A percentile compares a stretch with the other conserved stretches of the same genome.
Conservation (phyloP, 495 filamentous ascomycete genomes). For the Hypoxylon crocopeplum region DNA sequence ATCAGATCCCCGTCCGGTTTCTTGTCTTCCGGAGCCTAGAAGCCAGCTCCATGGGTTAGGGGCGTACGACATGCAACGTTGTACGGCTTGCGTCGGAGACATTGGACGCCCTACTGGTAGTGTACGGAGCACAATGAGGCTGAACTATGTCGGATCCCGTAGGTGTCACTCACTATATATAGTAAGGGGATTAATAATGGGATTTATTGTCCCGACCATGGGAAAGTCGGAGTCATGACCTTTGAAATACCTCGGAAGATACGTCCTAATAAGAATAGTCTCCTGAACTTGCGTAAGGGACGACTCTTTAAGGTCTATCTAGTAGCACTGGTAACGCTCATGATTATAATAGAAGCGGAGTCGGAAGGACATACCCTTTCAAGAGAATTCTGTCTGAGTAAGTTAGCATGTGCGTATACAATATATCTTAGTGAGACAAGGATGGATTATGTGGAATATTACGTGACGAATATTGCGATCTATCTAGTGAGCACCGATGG, state of each 20-base stretch:
- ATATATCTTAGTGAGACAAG: too few species aligned
- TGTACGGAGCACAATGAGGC: slow-evolving; percentile 9
- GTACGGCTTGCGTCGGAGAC: slow-evolving; percentile 2
- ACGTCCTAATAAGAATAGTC: too few species aligned
- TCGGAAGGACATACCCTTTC: too few species aligned
- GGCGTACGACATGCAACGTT: not conserved
- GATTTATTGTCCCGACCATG: not conserved
- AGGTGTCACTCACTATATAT: not conserved
- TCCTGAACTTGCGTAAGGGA: too few species aligned
- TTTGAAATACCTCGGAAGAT: not conserved
- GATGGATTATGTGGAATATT: too few species aligned
- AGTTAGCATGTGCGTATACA: too few species aligned
- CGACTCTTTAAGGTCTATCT: too few species aligned
- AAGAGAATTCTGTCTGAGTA: too few species aligned
- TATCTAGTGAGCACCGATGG: too few species aligned
- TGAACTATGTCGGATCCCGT: not conserved
- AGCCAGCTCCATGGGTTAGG: not conserved
- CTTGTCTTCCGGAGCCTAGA: not conserved
- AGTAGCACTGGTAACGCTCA: too few species aligned
- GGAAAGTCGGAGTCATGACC: not conserved
- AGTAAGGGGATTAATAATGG: not conserved
- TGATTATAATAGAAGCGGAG: too few species aligned
- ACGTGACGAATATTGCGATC: too few species aligned
- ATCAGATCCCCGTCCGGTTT: slow-evolving; percentile 5
- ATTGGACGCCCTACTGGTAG: not conserved